Percentiles rank a stretch among this genome's conserved stretches.
Evolutionary conservation across 108 stramenopile species (phyloP).

Genomic region (Skeletonema costatum): DNA sequence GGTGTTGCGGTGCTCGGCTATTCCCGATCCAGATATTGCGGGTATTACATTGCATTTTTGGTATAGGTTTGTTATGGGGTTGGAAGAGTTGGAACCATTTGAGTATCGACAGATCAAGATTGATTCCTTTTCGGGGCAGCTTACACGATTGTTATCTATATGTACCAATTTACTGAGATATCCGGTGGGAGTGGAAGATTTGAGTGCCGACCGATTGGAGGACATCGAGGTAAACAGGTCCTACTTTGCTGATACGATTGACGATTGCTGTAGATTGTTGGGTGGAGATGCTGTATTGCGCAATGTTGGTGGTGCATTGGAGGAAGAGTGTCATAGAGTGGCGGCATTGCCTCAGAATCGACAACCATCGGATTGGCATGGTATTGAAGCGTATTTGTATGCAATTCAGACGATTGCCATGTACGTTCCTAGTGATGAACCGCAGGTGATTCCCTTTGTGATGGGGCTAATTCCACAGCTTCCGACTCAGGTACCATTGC

Average conservation of each 20-base stretch:
- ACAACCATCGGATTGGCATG: conserved; percentile 65
- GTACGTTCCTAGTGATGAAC: conserved; percentile 84
- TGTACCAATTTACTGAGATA: conserved; percentile 65
- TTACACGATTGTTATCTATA: conserved; percentile 65
- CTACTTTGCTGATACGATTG: conserved; percentile 83
- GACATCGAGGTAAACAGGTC: conserved; percentile 75
- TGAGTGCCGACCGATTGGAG: conserved; percentile 71
- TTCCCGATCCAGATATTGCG: conserved; percentile 80
- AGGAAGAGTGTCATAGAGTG: conserved; percentile 54
- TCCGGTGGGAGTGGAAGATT: conserved; percentile 66
- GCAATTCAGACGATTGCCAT: conserved; percentile 68
- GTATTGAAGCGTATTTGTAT: conserved; percentile 84
- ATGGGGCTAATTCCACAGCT: conserved; percentile 77
- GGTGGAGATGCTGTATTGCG: conserved; percentile 74
- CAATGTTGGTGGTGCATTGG: conserved; percentile 55
- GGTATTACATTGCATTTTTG: conserved; percentile 91
- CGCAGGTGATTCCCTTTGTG: conserved; percentile 66
- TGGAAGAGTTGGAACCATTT: conserved; percentile 79
- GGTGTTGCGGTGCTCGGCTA: conserved; percentile 72
- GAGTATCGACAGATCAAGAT: conserved; percentile 81
- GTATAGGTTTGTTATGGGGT: conserved; percentile 85
- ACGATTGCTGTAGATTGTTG: conserved; percentile 87
- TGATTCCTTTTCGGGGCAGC: conserved; percentile 67
- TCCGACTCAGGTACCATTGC: conserved; percentile 58
- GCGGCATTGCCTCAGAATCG: conserved; percentile 32